Conservation (phyloP, 768 basidiomycete genomes). For the Kondoa malvinella region DNA sequence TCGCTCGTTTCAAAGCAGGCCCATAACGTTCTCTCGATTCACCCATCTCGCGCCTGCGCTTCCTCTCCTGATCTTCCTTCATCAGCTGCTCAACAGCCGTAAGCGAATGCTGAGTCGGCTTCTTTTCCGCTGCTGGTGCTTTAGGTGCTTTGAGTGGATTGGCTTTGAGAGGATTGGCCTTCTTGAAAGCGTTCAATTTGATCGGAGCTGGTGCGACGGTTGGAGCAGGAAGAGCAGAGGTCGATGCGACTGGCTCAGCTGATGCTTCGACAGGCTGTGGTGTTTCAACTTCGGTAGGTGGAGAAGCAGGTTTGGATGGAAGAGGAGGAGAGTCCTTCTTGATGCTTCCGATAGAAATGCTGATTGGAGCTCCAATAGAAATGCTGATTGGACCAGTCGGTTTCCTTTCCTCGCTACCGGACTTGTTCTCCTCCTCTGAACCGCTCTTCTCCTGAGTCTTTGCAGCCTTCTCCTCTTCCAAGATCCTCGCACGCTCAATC, state of each 20-base stretch:
- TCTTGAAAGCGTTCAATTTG: conserved; percentile 46
- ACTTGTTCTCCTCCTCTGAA: background rate
- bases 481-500: conserved; percentile 57
- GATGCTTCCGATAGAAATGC: conserved; percentile 15
- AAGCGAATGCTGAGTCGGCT: conserved; percentile 41
- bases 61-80: conserved; percentile 76
- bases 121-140: conserved; percentile 47
- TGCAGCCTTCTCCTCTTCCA: conserved; percentile 13
- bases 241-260: conserved; percentile 29
- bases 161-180: conserved; percentile 29
- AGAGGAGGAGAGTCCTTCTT: conserved; percentile 20
- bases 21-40: background rate
- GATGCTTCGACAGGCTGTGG: conserved; percentile 24
- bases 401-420: background rate
- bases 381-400: conserved; percentile 13
- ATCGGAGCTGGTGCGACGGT: conserved; percentile 29
- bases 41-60: conserved; percentile 41
- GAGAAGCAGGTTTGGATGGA: conserved; percentile 16
- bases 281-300: background rate
- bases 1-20: background rate
- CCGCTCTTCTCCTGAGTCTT: background rate
- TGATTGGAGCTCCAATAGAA: conserved; percentile 15
- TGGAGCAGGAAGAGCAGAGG: conserved; percentile 20
- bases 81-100: conserved; percentile 73
- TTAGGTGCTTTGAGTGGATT: conserved; percentile 45